phyloP scores from a whole-genome alignment of 140 eudicot species.

The Oenanthe javanica region DNA sequence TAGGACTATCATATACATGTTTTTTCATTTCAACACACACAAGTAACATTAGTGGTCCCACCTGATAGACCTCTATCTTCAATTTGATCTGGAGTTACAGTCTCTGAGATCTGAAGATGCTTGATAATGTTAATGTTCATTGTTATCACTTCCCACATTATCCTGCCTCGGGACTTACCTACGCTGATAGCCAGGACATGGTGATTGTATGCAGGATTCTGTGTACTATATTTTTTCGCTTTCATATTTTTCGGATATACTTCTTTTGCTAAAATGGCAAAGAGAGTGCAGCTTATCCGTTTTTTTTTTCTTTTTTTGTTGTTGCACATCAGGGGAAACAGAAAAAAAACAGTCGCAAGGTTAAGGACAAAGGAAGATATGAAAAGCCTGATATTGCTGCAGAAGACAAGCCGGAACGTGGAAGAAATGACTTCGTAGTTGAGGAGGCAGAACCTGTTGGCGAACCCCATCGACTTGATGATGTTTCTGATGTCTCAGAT shows the following conservation, averaged over 20 bases:
- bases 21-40: background rate
- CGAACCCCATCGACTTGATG: slow-evolving; percentile 38
- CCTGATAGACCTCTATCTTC: background rate
- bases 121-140: background rate
- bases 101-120: background rate
- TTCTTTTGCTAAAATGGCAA: background rate
- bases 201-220: background rate
- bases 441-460: slow-evolving; percentile 37
- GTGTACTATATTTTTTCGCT: background rate
- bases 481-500: slow-evolving; percentile 80
- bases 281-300: background rate
- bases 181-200: background rate
- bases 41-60: background rate
- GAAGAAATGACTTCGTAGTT: slow-evolving; percentile 17
- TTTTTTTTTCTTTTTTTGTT: background rate
- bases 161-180: background rate
- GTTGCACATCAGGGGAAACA: slow-evolving; percentile 54
- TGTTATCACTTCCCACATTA: background rate
- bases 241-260: background rate
- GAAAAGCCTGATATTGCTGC: slow-evolving; percentile 38
- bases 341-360: slow-evolving; percentile 64
- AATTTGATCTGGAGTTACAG: background rate
- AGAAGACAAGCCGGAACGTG: slow-evolving; percentile 36
- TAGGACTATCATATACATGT: background rate
- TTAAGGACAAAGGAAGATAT: slow-evolving; percentile 68